Evolutionary conservation across 1,284 basidiomycete species (phyloP), one percentile per base, ranked within the genome.

Genomic region (Schizopora paradoxa): DNA sequence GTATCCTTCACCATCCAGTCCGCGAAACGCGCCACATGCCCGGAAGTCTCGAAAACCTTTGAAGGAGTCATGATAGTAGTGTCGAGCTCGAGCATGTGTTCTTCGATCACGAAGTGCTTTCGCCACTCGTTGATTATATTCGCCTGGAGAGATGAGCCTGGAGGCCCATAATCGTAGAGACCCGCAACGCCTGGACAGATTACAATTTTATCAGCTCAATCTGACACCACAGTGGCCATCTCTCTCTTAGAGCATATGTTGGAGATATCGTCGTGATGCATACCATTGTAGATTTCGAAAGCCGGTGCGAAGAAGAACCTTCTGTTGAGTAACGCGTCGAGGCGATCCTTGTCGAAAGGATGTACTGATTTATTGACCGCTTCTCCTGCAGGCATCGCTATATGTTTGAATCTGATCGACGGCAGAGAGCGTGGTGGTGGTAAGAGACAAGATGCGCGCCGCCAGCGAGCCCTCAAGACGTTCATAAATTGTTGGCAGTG

Each of bases 1-100:
- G 70, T 68, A 60, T 99, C 96, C 71, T 96, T 96, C 63, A 91
- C 89, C 96, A 99, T 99, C 94, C 94, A 99, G 64, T 99, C 96
- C 14, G 95, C 89, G 61, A 99, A 99, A 59, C 95, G 84, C 51
- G 95, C 95, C 47, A 99, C 96, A 68, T 99, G 96, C 27, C 96
- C 96, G 25, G 93, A 98, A 0, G 95, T 88, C 67, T 98, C 95
- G 65, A 99, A 94, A 4, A 99, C 95, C 11, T 94, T 77, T 1
- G 89, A 78, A 22, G 94, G 86, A 0, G 95, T 99, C 86, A 99
- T 95, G 68, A 96, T 86, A 32, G 96, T 98, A 22, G 94, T 98
- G 63, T 99, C 95, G 54, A 99, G 81, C 69, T 99, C 95, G 57
- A 96, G 84, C 96, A 99, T 99, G 70, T 92, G 84, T 63, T 99